Base-by-base conservation (phyloP, 2,329 filamentous ascomycete species). In the Fusarium temperatum region DNA sequence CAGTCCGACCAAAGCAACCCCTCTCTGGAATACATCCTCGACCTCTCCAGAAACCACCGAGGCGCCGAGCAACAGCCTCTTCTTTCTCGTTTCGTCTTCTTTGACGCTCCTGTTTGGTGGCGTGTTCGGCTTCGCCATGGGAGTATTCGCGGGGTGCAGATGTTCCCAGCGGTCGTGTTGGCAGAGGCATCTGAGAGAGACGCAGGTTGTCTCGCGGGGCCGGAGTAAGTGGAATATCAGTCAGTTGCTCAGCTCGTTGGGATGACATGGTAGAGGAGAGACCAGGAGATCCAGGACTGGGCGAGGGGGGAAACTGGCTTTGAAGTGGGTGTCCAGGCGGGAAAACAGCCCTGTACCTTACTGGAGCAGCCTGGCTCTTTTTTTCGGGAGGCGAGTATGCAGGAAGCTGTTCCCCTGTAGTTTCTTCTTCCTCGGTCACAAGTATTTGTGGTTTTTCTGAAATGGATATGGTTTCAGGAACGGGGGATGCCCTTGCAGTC, bases 1-100 rank as follows among this genome's bases (percentile, higher is more conserved):
- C 90, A 6, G 84, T 83, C 26, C 90, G 86, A 3, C 92, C 91
- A 78, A 90, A 91, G 80, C 91, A 93, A 5, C 91, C 91, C n/a
- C 84, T 87, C 22, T 87, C 84, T 1, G 90, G 87, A 41, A 94
- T 84, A 68, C 89, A 92, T 15, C 88, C 89, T 54, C 91, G 87
- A 5, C 91, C 91, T 77, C 89, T 88, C 90, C 91, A 93, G 47
- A 89, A 85, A 8, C 89, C 88, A 5, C 91, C 90, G 2, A 85
- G 80, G 71, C 87, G 89, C 55, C 85, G 86, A 3, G 88, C 90
- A 24, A 88, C 76, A 6, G 85, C 85, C 45, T 94, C 92, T 80
- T 94, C 91, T 68, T 91, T 92, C 79, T 94, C 91, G 65, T 88
- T 87, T 26, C 85, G 88, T 68, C 85, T 87, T 65, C 86, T 87